Evolutionary conservation across 2,329 filamentous ascomycete genomes (phyloP).

Genomic region (Sarocladium brachiariae): DNA sequence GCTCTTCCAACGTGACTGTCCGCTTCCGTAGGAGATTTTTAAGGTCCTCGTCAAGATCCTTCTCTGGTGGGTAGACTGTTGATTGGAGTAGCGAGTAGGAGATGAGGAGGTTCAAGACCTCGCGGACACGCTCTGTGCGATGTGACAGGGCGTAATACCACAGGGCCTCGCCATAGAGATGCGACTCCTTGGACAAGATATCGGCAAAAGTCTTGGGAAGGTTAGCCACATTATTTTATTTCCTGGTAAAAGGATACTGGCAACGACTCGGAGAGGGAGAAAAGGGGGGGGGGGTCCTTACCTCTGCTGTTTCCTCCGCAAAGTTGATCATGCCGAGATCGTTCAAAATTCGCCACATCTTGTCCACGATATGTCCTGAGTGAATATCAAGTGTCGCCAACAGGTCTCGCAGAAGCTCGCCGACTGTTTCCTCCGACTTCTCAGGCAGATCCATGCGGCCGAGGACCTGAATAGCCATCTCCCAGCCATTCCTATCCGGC

Average conservation of each 20-base stretch:
- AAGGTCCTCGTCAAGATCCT: conserved; percentile 68
- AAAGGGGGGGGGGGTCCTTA: conserved; percentile 28
- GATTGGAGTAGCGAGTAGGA: conserved; percentile 84
- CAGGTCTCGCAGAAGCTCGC: conserved; percentile 60
- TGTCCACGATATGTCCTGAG: conserved; percentile 68
- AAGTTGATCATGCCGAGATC: conserved; percentile 71
- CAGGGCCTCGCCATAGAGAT: conserved; percentile 77
- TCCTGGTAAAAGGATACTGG: too few relatives aligned
- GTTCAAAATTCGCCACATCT: conserved; percentile 70
- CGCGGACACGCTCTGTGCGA: conserved; percentile 68
- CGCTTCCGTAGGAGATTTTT: conserved; percentile 63
- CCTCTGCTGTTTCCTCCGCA: conserved; percentile 76
- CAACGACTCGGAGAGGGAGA: neutral
- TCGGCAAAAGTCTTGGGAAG: conserved; percentile 91
- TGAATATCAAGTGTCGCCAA: conserved; percentile 57
- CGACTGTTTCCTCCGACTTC: conserved; percentile 66
- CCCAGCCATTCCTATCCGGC: conserved; percentile 67
- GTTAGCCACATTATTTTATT: too few relatives aligned
- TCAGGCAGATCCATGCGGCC: conserved; percentile 70
- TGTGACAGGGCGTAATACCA: conserved; percentile 89
- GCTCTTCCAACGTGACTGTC: conserved; percentile 61
- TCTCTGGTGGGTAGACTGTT: conserved; percentile 64
- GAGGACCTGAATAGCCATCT: conserved; percentile 76
- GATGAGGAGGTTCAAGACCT: conserved; percentile 79
- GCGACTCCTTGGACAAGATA: conserved; percentile 61